Percentiles rank a stretch among this genome's conserved stretches.
These are phyloP conservation scores for Primulina tabacum DNA, from an alignment of 257 asterid genomes.

Conservation along the genomic window DNA sequence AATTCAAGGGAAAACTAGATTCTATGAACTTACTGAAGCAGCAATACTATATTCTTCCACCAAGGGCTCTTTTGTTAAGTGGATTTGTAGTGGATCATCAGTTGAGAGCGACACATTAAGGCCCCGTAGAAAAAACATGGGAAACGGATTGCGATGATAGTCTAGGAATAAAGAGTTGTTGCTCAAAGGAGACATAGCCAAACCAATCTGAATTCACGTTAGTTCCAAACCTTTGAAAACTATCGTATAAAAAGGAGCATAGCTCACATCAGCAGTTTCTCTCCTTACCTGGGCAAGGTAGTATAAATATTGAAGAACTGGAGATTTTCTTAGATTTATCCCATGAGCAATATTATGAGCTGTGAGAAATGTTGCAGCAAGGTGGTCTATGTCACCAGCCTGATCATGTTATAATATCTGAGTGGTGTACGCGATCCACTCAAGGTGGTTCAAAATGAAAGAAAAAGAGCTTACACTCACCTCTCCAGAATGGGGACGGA, in stretches of 20 bases:
- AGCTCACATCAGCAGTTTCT: slow-evolving; percentile 10
- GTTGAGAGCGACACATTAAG: slow-evolving; percentile 94
- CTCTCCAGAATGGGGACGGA: slow-evolving; percentile 98
- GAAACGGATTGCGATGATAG: slow-evolving; percentile 96
- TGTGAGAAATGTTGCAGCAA: slow-evolving; percentile 89
- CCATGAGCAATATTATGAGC: slow-evolving; percentile 95
- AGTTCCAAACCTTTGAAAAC: slow-evolving; percentile 23
- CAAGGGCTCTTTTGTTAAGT: slow-evolving; percentile 96
- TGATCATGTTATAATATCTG: slow-evolving; percentile 28
- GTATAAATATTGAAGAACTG: slow-evolving; percentile 87
- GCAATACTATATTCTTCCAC: slow-evolving; percentile 99
- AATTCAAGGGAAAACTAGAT: background rate
- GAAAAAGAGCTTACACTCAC: slow-evolving; percentile 33
- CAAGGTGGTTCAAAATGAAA: slow-evolving; percentile 8
- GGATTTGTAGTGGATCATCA: slow-evolving; percentile 94
- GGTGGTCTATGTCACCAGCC: slow-evolving; percentile 96
- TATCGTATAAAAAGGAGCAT: background rate
- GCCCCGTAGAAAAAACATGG: slow-evolving; percentile 86
- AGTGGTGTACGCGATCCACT: slow-evolving; percentile 16
- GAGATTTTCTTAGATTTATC: slow-evolving; percentile 88
- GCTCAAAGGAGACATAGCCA: slow-evolving; percentile 99
- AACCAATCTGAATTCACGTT: slow-evolving; percentile 68
- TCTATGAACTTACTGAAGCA: slow-evolving; percentile 67
- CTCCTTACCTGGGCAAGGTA: slow-evolving; percentile 84
- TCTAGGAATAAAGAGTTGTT: slow-evolving; percentile 90